Percentiles rank a stretch among this genome's conserved stretches.
phyloP scores from a whole-genome alignment of 257 asterid genomes.

The Ilex asprella region DNA sequence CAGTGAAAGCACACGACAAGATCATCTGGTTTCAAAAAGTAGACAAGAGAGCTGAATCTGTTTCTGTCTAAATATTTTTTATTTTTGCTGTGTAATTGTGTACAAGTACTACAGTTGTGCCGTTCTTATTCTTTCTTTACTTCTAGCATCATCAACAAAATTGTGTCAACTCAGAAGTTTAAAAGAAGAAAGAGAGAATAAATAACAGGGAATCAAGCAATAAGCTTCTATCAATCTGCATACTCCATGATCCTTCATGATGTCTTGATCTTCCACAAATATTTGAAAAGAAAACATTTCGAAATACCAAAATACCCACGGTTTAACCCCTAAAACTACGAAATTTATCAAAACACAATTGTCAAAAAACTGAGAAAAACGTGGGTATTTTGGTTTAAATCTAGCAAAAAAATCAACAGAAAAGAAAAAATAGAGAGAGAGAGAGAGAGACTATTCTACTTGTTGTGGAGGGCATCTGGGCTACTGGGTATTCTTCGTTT shows the following conservation, averaged over 20 bases:
- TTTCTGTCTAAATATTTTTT: too few relatives aligned
- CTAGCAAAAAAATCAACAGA: conserved; percentile 10
- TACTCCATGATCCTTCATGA: conserved; percentile 26
- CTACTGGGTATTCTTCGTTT: conserved; percentile 75
- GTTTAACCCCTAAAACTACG: conserved; percentile 36
- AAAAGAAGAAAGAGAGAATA: conserved; percentile 1
- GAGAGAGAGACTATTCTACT: conserved; percentile 17
- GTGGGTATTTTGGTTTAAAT: conserved; percentile 68
- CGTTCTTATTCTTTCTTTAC: too few relatives aligned
- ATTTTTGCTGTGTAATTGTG: too few relatives aligned
- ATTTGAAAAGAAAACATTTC: conserved; percentile 12
- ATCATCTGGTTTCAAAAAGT: too few relatives aligned
- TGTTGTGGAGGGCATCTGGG: conserved; percentile 95
- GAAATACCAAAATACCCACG: conserved; percentile 74
- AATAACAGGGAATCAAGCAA: too few relatives aligned
- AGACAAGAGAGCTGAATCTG: too few relatives aligned
- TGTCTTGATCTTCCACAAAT: conserved; percentile 16
- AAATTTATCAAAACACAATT: conserved; percentile 8
- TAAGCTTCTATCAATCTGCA: too few relatives aligned
- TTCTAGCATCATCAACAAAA: too few relatives aligned
- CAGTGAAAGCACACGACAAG: too few relatives aligned
- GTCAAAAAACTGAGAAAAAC: conserved; percentile 31
- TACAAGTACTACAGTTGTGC: too few relatives aligned
- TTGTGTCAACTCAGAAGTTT: too few relatives aligned
- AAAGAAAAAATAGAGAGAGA: background rate